These are phyloP conservation scores for Geosiphon pyriformis DNA, from an alignment of 192 early-diverging fungal species.

Conservation along the genomic window DNA sequence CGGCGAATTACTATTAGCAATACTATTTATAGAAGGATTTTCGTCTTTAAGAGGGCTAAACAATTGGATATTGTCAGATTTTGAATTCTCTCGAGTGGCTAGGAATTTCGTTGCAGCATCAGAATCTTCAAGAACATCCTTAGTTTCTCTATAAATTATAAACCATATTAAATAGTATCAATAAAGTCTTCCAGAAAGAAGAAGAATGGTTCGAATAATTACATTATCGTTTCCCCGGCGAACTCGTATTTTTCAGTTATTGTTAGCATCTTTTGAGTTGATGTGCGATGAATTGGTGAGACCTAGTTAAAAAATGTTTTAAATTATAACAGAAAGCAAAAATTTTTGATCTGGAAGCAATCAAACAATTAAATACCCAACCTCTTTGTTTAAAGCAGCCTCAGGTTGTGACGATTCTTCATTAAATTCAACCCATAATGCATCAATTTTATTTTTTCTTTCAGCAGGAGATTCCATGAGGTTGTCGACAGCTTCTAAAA, in stretches of 20 bases:
- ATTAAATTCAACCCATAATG: neutral
- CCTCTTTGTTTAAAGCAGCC: neutral
- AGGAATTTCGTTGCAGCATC: conserved; percentile 32
- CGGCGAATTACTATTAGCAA: neutral
- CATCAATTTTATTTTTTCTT: neutral
- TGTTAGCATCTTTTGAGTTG: neutral
- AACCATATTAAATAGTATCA: neutral
- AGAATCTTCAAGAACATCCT: conserved; percentile 34
- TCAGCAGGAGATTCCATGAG: neutral
- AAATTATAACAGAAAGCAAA: neutral
- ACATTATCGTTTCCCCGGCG: neutral
- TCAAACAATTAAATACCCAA: too few relatives aligned
- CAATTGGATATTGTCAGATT: neutral
- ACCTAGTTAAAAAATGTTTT: neutral
- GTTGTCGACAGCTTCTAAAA: too few relatives aligned
- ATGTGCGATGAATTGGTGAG: neutral
- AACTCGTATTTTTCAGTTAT: neutral
- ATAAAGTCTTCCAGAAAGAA: neutral
- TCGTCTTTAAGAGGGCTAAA: neutral
- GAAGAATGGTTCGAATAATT: neutral
- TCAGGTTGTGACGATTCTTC: neutral
- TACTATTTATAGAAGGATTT: neutral
- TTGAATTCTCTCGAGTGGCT: conserved; percentile 11
- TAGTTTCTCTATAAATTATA: conserved; percentile 21
- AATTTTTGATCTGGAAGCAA: neutral